Evolutionary conservation across 805 yeast species (phyloP).

Genomic region (Kodamaea nitidulidarum): DNA sequence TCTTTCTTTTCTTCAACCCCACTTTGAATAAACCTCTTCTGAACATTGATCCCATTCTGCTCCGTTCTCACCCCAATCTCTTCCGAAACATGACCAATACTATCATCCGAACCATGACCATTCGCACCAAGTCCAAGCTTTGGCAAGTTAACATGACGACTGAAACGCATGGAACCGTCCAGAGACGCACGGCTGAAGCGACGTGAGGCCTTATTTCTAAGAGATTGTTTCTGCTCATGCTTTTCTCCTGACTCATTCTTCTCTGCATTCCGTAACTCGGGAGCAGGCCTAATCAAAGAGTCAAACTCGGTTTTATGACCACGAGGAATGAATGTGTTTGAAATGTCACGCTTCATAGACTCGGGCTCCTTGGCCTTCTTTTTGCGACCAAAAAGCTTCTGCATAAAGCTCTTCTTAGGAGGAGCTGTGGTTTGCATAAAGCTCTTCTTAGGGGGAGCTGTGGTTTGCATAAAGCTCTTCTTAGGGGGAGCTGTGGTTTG

Average conservation of each 20-base stretch:
- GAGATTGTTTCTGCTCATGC: background rate
- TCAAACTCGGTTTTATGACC: conserved; percentile 22
- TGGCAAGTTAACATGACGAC: conserved; percentile 2
- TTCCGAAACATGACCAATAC: background rate
- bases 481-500: too few relatives aligned
- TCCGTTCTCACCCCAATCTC: background rate
- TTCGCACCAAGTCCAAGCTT: background rate
- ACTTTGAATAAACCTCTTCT: too few relatives aligned
- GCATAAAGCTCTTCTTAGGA: background rate
- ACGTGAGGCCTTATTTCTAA: background rate
- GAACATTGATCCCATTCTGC: too few relatives aligned
- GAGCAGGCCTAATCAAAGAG: conserved; percentile 22
- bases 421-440: too few relatives aligned
- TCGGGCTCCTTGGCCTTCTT: background rate
- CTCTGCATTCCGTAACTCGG: conserved; percentile 15
- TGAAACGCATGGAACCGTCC: conserved; percentile 2
- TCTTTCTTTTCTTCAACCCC: too few relatives aligned
- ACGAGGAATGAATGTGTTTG: conserved; percentile 20
- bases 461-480: too few relatives aligned
- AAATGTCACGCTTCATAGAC: conserved; percentile 10
- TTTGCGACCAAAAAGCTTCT: background rate
- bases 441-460: background rate
- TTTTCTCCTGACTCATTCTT: too few relatives aligned
- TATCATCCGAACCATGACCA: too few relatives aligned
- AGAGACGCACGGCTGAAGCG: background rate